These are phyloP conservation scores for Clarireedia paspali DNA, from an alignment of 2,329 filamentous ascomycete species.

Conservation along the genomic window DNA sequence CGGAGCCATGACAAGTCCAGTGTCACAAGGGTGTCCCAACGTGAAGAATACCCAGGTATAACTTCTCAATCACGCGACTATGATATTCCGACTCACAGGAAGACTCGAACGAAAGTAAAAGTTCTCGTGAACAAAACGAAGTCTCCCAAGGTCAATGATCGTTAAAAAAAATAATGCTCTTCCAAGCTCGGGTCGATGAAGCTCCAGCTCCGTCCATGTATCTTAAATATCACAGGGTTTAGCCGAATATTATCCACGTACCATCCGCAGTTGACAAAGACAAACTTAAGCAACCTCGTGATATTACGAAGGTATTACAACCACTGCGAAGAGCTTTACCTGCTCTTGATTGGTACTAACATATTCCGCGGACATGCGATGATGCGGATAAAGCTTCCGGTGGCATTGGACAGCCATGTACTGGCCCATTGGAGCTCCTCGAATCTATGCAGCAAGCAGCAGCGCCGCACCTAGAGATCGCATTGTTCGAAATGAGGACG, in stretches of 20 bases:
- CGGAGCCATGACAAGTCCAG: slow-evolving; percentile 19
- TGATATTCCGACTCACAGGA: neutral
- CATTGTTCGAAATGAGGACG: slow-evolving; percentile 52
- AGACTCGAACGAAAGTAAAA: neutral
- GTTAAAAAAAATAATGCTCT: no score
- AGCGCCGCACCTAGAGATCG: slow-evolving; percentile 45
- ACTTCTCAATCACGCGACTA: neutral
- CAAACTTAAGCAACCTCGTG: neutral
- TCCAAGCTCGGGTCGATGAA: no score
- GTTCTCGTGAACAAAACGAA: neutral
- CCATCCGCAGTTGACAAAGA: neutral
- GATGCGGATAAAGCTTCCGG: slow-evolving; percentile 28
- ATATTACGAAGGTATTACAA: neutral
- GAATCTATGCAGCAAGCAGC: slow-evolving; percentile 73
- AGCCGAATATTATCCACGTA: neutral
- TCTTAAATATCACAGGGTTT: no score
- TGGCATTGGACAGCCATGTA: slow-evolving; percentile 57
- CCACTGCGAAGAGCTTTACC: slow-evolving; percentile 8
- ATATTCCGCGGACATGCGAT: slow-evolving; percentile 27
- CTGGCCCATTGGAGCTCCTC: slow-evolving; percentile 81
- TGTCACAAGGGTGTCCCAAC: neutral
- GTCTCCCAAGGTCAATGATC: neutral
- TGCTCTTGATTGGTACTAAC: slow-evolving; percentile 13
- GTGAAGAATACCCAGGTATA: no score
- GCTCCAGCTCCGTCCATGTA: no score